Evolutionary conservation across 2,329 filamentous ascomycete genomes (phyloP).

Genomic region (Trichoderma citrinoviride): DNA sequence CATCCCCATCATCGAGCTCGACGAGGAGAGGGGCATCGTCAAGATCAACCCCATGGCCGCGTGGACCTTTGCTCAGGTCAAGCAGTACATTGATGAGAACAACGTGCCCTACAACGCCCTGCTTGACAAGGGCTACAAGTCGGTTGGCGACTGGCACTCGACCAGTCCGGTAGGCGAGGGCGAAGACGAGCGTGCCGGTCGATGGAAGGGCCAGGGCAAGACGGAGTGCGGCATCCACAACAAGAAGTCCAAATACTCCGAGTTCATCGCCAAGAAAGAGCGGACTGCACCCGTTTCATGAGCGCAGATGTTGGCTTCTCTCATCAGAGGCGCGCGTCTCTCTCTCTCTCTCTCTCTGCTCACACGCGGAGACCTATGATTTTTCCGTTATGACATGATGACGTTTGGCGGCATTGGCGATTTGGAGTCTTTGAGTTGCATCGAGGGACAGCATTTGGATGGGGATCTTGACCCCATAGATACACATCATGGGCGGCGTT

Average conservation of each 20-base stretch:
- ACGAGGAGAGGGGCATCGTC: constrained; percentile 81
- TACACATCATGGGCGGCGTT: constrained; percentile 20
- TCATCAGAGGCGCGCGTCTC: background rate
- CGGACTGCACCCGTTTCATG: constrained; percentile 37
- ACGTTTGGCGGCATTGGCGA: constrained; percentile 15
- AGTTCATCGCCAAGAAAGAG: constrained; percentile 74
- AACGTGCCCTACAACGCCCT: constrained; percentile 91
- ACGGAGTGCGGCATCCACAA: constrained; percentile 99
- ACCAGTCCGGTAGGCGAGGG: constrained; percentile 85
- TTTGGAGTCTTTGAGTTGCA: constrained; percentile 17
- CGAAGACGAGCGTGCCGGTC: constrained; percentile 92
- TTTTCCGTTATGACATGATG: constrained; percentile 11
- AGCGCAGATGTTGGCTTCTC: background rate
- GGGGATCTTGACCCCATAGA: constrained; percentile 4
- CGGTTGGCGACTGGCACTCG: constrained; percentile 96
- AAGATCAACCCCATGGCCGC: constrained; percentile 97
- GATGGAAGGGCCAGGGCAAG: constrained; percentile 96
- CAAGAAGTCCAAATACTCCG: constrained; percentile 88
- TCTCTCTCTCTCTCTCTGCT: background rate
- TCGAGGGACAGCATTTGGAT: constrained; percentile 2
- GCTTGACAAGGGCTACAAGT: constrained; percentile 94
- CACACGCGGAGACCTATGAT: background rate
- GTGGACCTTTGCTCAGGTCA: constrained; percentile 89
- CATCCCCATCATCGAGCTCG: constrained; percentile 87
- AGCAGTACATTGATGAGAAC: constrained; percentile 80